Conservation (phyloP, 345 rosid species). For the Eucalyptus marginata region DNA sequence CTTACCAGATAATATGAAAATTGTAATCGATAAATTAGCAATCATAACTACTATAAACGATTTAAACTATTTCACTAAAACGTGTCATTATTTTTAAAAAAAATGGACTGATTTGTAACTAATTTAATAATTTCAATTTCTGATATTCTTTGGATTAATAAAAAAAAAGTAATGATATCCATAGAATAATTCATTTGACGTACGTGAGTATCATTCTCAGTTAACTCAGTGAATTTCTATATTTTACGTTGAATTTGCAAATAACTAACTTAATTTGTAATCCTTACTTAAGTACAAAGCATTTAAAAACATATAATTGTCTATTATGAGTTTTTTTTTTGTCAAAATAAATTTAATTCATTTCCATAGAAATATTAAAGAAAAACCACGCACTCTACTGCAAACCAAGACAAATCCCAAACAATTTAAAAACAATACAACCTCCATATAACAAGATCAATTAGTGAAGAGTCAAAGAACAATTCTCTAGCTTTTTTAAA, state of each 20-base stretch:
- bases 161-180: not conserved
- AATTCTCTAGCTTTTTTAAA: not conserved
- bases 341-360: not conserved
- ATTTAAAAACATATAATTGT: not conserved
- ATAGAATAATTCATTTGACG: not conserved
- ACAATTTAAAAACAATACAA: not conserved
- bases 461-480: not conserved
- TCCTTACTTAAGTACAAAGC: not conserved
- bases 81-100: not conserved
- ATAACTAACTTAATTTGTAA: not conserved
- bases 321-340: not conserved
- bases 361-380: not conserved
- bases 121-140: not conserved
- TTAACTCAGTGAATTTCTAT: not conserved
- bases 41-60: not conserved
- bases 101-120: not conserved
- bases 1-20: not conserved
- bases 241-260: not conserved
- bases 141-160: not conserved
- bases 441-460: not conserved
- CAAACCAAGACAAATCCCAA: not conserved
- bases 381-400: not conserved
- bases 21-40: not conserved
- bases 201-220: not conserved
- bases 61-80: not conserved